Base-by-base conservation (phyloP, 768 basidiomycete genomes). In the Coprinopsis cinerea region DNA sequence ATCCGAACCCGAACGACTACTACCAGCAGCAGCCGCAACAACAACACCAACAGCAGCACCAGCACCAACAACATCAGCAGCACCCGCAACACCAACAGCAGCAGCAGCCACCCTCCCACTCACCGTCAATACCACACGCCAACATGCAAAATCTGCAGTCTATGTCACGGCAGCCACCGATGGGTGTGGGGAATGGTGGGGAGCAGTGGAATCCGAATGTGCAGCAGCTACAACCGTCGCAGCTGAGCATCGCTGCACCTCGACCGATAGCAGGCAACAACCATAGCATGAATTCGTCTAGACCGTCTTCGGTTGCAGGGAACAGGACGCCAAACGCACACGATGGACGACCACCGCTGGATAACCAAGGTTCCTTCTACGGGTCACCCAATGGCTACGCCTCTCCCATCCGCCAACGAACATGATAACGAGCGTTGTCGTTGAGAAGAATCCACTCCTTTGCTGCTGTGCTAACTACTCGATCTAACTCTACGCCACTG, bases 261-360 rank as follows among this genome's bases (percentile, higher is more conserved):
- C 43, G 27, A n/a, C 44, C 49, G 15, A 44, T 27, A 14, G 7
- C 50, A 9, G 30, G 30, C 15, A 37, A 44, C 34, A 30, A 27
- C 20, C 13, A 5, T 4, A 42, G 32, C 13, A 32, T 42, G 22
- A 22, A 32, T 11, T 46, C 40, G 7, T 52, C 47, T 25, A 40
- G 45, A 25, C 45, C 51, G 4, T 30, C 46, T 2, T 48, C 51
- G 20, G 51, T 48, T 18, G 40, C 26, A 23, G 45, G 51, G 11
- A 41, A 4, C 25, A 45, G 44, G 28, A 45, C 44, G 22, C 44
- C 44, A n/a, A 32, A 18, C 18, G 6, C 28, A 13, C 44, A 28
- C 5, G 28, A 45, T 32, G 44, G 44, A 30, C 42, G 42, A 11
- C 20, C 42, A 10, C 5, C 20, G 17, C 9, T 17, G 20, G 42